Base-by-base conservation (phyloP, 192 early-diverging fungal species). In the Rhizoclosmatium globosum region DNA sequence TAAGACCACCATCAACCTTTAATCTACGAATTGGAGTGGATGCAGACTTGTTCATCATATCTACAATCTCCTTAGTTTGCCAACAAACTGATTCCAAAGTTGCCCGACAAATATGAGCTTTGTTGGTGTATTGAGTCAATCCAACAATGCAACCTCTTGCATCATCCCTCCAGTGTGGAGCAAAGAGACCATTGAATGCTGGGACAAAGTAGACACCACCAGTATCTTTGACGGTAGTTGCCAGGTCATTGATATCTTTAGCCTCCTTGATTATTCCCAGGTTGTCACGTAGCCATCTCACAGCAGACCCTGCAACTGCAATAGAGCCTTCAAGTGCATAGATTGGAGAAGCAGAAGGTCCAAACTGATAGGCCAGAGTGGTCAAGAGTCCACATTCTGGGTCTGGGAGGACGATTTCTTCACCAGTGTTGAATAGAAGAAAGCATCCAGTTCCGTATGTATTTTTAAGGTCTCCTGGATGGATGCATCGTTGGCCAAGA, bases 401-500 rank as follows among this genome's bases (percentile, higher is more conserved):
- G 0, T 41, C 4, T 4, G 74, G 74, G 61, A 91, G 82, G 61
- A 96, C 92, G 38, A 91, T 89, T 23, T 89, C 81, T 2, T 81
- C 66, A 45, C 96, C 96, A 19, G 94, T 96, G 89, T 98, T 97
- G 87, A 94, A 96, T 64, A 98, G 85, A 94, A 97, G 95, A 83
- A 98, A 98, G 85, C 95, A 96, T 44, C 95, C 96, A 41, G 96
- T 98, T 53, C 96, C 96, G 85, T 97, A 97, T 9, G 96, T 98
- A 87, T 96, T 98, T 88, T 98, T 98, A 69, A 93, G 92, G 81
- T 94, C 92, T 3, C 96, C 96, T 3, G 90, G 85, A 58, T 90
- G 79, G 79, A 95, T 95, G 85, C 96, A 98, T 73, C 91, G 91
- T 82, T 98, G 96, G n/a, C 96, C 96, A 41, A 98, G 95, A 47